Base-by-base conservation (phyloP, 2,329 filamentous ascomycete species). In the Neoascochyta sp. region DNA sequence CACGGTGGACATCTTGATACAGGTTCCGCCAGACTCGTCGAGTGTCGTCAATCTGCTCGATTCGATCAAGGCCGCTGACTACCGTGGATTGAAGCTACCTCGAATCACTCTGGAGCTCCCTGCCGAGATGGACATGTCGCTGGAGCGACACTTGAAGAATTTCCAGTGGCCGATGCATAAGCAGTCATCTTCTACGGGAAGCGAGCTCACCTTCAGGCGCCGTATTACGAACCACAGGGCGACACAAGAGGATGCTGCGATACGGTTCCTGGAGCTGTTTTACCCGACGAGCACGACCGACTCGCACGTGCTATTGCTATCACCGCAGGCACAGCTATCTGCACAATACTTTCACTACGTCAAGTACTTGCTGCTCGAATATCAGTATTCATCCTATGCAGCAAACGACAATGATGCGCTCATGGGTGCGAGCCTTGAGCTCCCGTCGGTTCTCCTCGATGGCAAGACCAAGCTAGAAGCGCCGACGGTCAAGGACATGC, bases 51-150 rank as follows among this genome's bases (percentile, higher is more conserved):
- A 86, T 32, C 71, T 95, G 17, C 73, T 98, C 4, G 75, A 76
- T 37, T 95, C 88, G 4, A 71, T 98, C 15, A 70, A 75, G 40
- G 67, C 69, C 6, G 86, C 86, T 4, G 87, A 95, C 55, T 90
- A 88, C 55, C 74, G 78, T 25, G 81, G 82, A 1, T 69, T 83
- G 22, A 68, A 74, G 1, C 66, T 75, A 2, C 89, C 89, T 3
- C 80, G 83, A 40, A 68, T 98, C 25, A 94, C 84, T 2, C 79
- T 96, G 27, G 89, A 96, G 54, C 70, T 98, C 6, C 87, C 89
- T 1, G 67, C 76, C 16, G 66, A 77, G 16, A 67, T 89, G 11
- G 86, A 95, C 46, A 60, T 69, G 3, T 70, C 78, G 3, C 76
- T 85, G 4, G 70, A 76, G 29, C 64, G 66, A 9, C 87, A 80